Evolutionary conservation across 768 basidiomycete species (phyloP).

Genomic region (Collybia mongolica): DNA sequence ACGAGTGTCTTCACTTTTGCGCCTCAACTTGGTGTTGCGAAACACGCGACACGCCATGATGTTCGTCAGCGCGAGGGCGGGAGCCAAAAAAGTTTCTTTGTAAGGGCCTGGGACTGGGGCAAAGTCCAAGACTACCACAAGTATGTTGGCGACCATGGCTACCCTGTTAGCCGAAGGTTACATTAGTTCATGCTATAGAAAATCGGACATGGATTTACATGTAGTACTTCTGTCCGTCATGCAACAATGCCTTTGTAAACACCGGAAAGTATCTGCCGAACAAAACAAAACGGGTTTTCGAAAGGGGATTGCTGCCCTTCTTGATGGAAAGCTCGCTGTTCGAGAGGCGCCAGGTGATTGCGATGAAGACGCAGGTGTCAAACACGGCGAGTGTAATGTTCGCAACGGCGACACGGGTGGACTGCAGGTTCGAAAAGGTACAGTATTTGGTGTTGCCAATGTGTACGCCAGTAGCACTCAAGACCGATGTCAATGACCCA

Average conservation of each 20-base stretch:
- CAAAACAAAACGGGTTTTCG: not conserved
- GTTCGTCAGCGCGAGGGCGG: slow-evolving; percentile 11
- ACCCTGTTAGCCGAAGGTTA: not conserved
- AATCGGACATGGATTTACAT: slow-evolving; percentile 19
- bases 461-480: not conserved
- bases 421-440: not conserved
- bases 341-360: not conserved
- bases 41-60: slow-evolving; percentile 19
- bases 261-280: slow-evolving; percentile 23
- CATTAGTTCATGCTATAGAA: not conserved
- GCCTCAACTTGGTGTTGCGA: no score
- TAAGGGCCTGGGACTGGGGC: slow-evolving; percentile 7
- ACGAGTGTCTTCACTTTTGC: not conserved
- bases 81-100: not conserved
- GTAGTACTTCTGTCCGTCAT: no score
- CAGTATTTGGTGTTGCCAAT: no score
- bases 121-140: slow-evolving; percentile 5
- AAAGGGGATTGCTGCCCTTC: not conserved
- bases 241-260: slow-evolving; percentile 29
- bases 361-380: no score
- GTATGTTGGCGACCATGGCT: not conserved
- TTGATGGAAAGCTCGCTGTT: not conserved
- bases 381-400: not conserved
- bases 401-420: not conserved
- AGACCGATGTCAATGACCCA: not conserved